These are phyloP conservation scores for Allium fistulosum DNA, from an alignment of 106 monocot species.

Conservation along the genomic window DNA sequence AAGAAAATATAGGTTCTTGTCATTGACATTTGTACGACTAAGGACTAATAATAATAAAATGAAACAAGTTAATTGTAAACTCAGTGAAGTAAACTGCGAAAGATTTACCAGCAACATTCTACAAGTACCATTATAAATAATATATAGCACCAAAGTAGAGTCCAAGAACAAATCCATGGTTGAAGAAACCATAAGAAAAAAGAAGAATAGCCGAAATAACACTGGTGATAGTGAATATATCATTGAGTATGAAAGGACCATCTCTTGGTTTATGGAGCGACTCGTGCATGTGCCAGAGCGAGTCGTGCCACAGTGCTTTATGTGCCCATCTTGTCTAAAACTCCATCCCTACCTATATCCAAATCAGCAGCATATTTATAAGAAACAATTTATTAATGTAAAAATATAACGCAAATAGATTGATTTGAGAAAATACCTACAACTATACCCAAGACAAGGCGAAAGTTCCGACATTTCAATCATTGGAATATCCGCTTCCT, in stretches of 20 bases:
- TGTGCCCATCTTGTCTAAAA: constrained; percentile 97
- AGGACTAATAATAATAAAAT: no score
- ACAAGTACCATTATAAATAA: no score
- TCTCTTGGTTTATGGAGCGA: constrained; percentile 90
- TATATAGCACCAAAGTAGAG: constrained; percentile 96
- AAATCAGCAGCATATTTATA: background rate
- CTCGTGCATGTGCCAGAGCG: constrained; percentile 97
- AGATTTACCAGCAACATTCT: no score
- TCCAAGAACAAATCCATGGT: constrained; percentile 77
- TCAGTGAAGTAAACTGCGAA: no score
- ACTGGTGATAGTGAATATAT: constrained; percentile 86
- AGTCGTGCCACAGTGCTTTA: constrained; percentile 84
- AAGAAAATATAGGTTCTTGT: no score
- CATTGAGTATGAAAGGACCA: constrained; percentile 94
- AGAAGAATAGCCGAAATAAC: constrained; percentile 80
- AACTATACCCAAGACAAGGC: constrained; percentile 80
- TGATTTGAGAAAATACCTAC: constrained; percentile 24
- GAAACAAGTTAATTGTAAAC: no score
- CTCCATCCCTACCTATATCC: constrained; percentile 89
- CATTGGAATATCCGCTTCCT: constrained; percentile 78
- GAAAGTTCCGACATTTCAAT: constrained; percentile 89
- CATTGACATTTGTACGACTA: no score
- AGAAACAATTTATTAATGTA: no score
- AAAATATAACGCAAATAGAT: background rate
- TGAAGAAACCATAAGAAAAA: constrained; percentile 76